Conservation (phyloP, 768 basidiomycete species). For the Tremella mesenterica region DNA sequence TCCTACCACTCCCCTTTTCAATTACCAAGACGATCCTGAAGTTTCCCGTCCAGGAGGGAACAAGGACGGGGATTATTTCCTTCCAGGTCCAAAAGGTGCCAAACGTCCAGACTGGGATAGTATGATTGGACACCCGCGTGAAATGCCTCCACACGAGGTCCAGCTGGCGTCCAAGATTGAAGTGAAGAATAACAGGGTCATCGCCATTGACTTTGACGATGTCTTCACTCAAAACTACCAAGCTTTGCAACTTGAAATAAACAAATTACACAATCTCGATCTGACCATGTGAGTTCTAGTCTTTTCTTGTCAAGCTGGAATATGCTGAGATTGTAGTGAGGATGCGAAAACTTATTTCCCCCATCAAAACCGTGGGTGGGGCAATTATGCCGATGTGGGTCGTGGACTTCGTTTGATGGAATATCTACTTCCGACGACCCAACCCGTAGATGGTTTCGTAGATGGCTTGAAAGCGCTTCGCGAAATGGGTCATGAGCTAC, state of each 20-base stretch:
- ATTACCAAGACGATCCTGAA: too few species aligned
- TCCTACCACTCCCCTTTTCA: conserved; percentile 3
- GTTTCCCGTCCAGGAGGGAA: neutral
- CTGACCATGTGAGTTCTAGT: conserved; percentile 18
- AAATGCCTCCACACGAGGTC: neutral
- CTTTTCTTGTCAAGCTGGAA: too few species aligned
- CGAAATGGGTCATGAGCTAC: conserved; percentile 28
- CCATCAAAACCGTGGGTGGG: conserved; percentile 30
- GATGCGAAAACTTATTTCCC: conserved; percentile 22
- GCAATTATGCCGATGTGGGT: conserved; percentile 18
- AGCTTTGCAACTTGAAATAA: conserved; percentile 12
- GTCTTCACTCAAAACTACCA: conserved; percentile 20
- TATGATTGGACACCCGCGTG: neutral
- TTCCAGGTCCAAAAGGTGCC: neutral
- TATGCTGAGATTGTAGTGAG: conserved; percentile 8
- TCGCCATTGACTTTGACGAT: conserved; percentile 35
- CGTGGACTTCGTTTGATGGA: conserved; percentile 17
- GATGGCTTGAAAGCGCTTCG: conserved; percentile 16
- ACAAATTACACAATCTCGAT: conserved; percentile 13
- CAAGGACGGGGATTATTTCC: neutral
- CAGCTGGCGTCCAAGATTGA: neutral
- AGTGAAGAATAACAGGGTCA: conserved; percentile 16
- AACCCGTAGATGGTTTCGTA: conserved; percentile 19
- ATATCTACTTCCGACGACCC: conserved; percentile 11
- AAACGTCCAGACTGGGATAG: neutral